Evolutionary conservation across 2,329 filamentous ascomycete species (phyloP), one percentile per base, ranked within the genome.

Genomic region (Ophiostoma piceae): DNA sequence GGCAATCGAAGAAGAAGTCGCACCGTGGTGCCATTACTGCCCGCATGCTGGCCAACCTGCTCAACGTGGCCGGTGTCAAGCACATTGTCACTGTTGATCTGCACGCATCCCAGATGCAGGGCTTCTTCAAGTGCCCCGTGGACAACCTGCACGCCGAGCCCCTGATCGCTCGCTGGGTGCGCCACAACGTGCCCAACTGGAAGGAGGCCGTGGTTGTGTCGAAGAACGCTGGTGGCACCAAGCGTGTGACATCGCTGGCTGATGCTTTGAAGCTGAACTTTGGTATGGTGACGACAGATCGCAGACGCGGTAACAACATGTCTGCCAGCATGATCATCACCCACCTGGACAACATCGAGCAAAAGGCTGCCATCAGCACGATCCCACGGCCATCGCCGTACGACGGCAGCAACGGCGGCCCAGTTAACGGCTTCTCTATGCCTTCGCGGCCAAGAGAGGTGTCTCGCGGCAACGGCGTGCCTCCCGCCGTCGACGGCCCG

Each of bases 1-100:
- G 95, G 73, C 95, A 99, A 80, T 98, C 94, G 71, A 99, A 99
- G 85, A 98, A 98, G 85, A 99, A 99, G 82, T 93, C 92, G 70
- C 94, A 98, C 78, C 88, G 95, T 74, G 95, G 95, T 68, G 93
- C 95, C 71, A 98, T 99, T 77, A 97, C 95, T 9, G 95, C 95
- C 69, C 90, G 94, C 74, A 97, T 99, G 93, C 87, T 99, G 68
- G 94, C 95, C 72, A 99, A 99, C 79, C 87, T 98, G 67, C 88
- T 99, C 74, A 87, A 91, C 72, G 91, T 99, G 70, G 95, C 95
- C 68, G 95, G 95, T 69, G 93, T 99, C 74, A 93, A 96, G 81
- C 95, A 99, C 83, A 92, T 99, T 79, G 94, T 99, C 76, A 99
- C 95, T 19, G 91, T 99, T 77, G 95, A 99, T 78, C 86, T 99